Percentiles rank a stretch among this genome's conserved stretches.
Conservation (phyloP, 768 basidiomycete species). For the Symmetrospora coprosmae region DNA sequence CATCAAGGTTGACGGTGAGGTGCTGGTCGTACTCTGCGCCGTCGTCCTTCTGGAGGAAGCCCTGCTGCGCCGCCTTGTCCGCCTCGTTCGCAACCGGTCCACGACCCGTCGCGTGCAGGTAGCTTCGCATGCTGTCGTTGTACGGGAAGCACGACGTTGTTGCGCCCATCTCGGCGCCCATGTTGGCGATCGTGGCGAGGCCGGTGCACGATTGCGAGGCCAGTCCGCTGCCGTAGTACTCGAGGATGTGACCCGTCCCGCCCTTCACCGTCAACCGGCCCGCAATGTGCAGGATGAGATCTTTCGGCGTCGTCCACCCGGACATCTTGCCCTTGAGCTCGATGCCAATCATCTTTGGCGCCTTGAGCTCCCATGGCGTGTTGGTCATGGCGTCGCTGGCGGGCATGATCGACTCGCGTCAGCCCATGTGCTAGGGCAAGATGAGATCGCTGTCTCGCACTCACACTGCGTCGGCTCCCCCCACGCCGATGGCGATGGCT, state of each 20-base stretch:
- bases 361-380: slow-evolving; percentile 92
- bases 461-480: slow-evolving; percentile 69
- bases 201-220: slow-evolving; percentile 81
- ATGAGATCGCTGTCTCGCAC: not conserved
- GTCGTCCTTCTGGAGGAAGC: slow-evolving; percentile 63
- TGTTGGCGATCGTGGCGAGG: slow-evolving; percentile 85
- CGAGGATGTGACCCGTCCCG: slow-evolving; percentile 86
- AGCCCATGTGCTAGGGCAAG: not conserved
- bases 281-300: slow-evolving; percentile 83
- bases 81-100: slow-evolving; percentile 72
- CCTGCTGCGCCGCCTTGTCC: slow-evolving; percentile 59
- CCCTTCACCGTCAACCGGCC: slow-evolving; percentile 94
- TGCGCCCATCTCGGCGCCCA: slow-evolving; percentile 99
- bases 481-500: slow-evolving; percentile 94
- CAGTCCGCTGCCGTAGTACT: slow-evolving; percentile 93
- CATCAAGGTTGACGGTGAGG: slow-evolving; percentile 52
- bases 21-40: slow-evolving; percentile 87
- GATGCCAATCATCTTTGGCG: slow-evolving; percentile 48
- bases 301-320: slow-evolving; percentile 91
- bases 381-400: slow-evolving; percentile 82
- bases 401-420: slow-evolving; percentile 38
- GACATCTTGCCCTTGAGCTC: slow-evolving; percentile 71
- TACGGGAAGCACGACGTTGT: slow-evolving; percentile 98
- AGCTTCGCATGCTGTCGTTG: slow-evolving; percentile 71
- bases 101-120: slow-evolving; percentile 78